Base-by-base conservation (phyloP, 345 rosid species). In the Sonneratia alba region DNA sequence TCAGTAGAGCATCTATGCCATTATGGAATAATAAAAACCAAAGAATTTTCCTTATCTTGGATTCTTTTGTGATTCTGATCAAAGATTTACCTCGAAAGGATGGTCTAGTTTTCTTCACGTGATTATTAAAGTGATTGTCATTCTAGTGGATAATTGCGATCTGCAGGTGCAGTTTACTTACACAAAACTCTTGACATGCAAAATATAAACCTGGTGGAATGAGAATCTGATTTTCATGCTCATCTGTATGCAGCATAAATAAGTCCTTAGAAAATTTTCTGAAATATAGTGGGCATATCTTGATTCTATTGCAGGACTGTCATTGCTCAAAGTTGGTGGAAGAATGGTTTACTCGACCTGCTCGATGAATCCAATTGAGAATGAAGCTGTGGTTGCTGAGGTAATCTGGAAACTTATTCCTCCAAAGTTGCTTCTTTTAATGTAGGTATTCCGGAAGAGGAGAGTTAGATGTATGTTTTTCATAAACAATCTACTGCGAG, bases 311-410 rank as follows among this genome's bases (percentile, higher is more conserved):
- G 71, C 81, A 94, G 98, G 97, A 69, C 63, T 92, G 38, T 81
- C 97, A 65, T 75, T 92, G 75, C 85, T 95, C 63, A 92, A 90
- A 89, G 93, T 90, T 73, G 97, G 97, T 77, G 99, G 99, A 70
- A 89, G 89, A 86, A 92, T 95, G 92, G 90, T 95, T 74, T 95
- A 95, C 85, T 95, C 97, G 4, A 92, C 99, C 67, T 95, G 97
- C 79, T 90, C 97, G n/a, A 89, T 92, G 97, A 92, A 95, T 82
- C 97, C 97, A 74, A 87, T 95, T 66, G 97, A 95, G 84, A 76
- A 95, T 79, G 99, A 95, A 82, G 99, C 98, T 56, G 99, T 95
- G 79, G 96, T 95, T 81, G 90, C 97, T 75, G 96, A 90, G 88
- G 99, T 92, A 85, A 77, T 71, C 16, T 69, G 14, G 51, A 62